Evolutionary conservation across 2,329 filamentous ascomycete species (phyloP).

Genomic region (Tolypocladium nubicola): DNA sequence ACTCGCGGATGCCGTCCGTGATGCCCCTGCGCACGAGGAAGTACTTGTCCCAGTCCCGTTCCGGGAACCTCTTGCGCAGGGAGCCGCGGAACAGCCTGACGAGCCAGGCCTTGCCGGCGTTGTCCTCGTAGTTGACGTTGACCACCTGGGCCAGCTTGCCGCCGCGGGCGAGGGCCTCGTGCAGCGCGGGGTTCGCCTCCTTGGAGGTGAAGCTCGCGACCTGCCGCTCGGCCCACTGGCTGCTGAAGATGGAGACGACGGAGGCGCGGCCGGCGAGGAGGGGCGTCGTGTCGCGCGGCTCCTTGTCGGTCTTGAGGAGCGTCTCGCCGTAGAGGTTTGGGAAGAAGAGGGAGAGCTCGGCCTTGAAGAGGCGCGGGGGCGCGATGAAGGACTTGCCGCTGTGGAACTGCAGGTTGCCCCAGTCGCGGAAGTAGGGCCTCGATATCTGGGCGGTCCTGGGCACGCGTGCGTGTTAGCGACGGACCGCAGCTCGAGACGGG

Average conservation of each 20-base stretch:
- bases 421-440: conserved; percentile 93
- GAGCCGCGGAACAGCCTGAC: conserved; percentile 45
- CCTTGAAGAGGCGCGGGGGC: conserved; percentile 73
- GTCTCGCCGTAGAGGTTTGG: conserved; percentile 82
- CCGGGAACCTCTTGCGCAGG: conserved; percentile 36
- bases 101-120: conserved; percentile 53
- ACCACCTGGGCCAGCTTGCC: conserved; percentile 58
- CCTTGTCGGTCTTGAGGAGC: conserved; percentile 44
- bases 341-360: conserved; percentile 78
- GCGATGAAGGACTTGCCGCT: conserved; percentile 88
- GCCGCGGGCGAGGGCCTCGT: conserved; percentile 45
- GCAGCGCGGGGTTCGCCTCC: conserved; percentile 58
- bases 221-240: conserved; percentile 78
- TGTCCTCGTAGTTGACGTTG: conserved; percentile 84
- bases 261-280: conserved; percentile 63
- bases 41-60: conserved; percentile 48
- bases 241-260: conserved; percentile 73
- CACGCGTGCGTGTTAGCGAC: not conserved
- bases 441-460: conserved; percentile 61
- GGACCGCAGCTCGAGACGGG: not conserved
- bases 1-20: conserved; percentile 50
- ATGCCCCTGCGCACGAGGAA: conserved; percentile 50
- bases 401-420: conserved; percentile 71
- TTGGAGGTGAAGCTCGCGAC: conserved; percentile 58
- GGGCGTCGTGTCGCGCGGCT: conserved; percentile 60